Evolutionary conservation across 2,329 filamentous ascomycete genomes (phyloP).

Genomic region (Penicillium glabrum): DNA sequence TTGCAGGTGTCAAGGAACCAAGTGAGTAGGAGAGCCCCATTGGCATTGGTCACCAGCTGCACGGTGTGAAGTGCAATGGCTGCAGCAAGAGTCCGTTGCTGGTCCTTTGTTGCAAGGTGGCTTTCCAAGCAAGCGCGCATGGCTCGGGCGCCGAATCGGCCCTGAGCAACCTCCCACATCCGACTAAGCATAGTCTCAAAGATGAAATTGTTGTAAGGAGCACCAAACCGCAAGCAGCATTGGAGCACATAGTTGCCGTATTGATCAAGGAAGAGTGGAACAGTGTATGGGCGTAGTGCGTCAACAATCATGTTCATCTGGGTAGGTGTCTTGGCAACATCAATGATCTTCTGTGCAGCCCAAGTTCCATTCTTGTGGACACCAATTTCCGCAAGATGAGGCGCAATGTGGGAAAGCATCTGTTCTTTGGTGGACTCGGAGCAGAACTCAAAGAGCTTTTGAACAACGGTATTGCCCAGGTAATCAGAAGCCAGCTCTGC

Average conservation of each 20-base stretch:
- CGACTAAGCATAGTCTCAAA: conserved; percentile 95
- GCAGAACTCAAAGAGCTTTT: conserved; percentile 97
- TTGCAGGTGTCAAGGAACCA: conserved; percentile 99
- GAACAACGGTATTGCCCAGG: conserved; percentile 97
- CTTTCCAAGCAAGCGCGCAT: conserved; percentile 97
- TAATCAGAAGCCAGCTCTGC: conserved; percentile 95
- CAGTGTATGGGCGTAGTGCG: conserved; percentile 78
- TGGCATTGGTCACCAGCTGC: conserved; percentile 92
- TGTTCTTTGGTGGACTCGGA: conserved; percentile 85
- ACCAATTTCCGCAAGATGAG: conserved; percentile 93
- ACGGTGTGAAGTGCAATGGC: conserved; percentile 96
- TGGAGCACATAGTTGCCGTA: conserved; percentile 99
- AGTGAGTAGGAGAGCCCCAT: conserved; percentile 87
- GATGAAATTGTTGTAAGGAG: conserved; percentile 91
- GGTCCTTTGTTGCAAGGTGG: conserved; percentile 90
- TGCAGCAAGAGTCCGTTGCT: conserved; percentile 91
- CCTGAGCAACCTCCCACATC: conserved; percentile 92
- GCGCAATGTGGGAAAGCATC: conserved; percentile 85
- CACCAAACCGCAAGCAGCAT: conserved; percentile 87
- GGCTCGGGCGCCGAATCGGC: conserved; percentile 88
- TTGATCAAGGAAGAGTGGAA: conserved; percentile 92
- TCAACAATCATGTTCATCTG: conserved; percentile 87
- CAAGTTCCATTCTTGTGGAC: conserved; percentile 99
- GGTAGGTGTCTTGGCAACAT: conserved; percentile 79
- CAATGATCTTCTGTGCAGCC: conserved; percentile 99